Conservation (phyloP, 495 filamentous ascomycete genomes). For the Tetracladium setigerum region DNA sequence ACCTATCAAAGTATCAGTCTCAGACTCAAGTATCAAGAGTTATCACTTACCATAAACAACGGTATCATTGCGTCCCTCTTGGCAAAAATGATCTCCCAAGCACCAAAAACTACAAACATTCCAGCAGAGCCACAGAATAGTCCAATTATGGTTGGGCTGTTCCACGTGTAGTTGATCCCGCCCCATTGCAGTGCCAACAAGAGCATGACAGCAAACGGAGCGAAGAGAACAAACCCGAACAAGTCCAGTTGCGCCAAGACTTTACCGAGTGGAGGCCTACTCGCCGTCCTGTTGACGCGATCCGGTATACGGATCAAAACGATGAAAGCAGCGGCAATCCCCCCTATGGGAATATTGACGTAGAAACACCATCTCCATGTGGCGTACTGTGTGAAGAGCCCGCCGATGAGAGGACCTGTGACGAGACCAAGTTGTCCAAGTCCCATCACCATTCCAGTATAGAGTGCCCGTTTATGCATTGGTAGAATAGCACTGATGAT, state of each 20-base stretch:
- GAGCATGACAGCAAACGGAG: constrained; percentile 28
- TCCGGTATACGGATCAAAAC: constrained; percentile 41
- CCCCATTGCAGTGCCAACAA: constrained; percentile 40
- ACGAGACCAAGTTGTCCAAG: constrained; percentile 38
- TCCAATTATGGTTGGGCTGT: constrained; percentile 23
- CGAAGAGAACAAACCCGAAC: constrained; percentile 33
- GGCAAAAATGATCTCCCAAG: constrained; percentile 30
- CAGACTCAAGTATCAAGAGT: too few relatives aligned
- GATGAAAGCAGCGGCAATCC: constrained; percentile 34
- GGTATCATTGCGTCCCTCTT: constrained; percentile 42
- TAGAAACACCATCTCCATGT: constrained; percentile 50
- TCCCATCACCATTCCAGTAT: constrained; percentile 47
- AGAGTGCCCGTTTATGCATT: constrained; percentile 43
- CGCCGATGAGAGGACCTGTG: constrained; percentile 49
- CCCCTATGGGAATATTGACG: constrained; percentile 58
- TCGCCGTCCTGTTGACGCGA: background rate
- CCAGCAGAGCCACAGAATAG: constrained; percentile 40
- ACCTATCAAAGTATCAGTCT: too few relatives aligned
- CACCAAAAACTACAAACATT: constrained; percentile 31
- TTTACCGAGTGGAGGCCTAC: background rate
- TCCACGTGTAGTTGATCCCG: constrained; percentile 34
- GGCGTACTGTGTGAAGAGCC: constrained; percentile 53
- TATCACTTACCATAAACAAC: constrained; percentile 5
- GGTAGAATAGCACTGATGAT: constrained; percentile 41
- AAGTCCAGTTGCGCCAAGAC: constrained; percentile 31